Evolutionary conservation across 2,329 filamentous ascomycete species (phyloP).

Genomic region (Didymella lethalis): DNA sequence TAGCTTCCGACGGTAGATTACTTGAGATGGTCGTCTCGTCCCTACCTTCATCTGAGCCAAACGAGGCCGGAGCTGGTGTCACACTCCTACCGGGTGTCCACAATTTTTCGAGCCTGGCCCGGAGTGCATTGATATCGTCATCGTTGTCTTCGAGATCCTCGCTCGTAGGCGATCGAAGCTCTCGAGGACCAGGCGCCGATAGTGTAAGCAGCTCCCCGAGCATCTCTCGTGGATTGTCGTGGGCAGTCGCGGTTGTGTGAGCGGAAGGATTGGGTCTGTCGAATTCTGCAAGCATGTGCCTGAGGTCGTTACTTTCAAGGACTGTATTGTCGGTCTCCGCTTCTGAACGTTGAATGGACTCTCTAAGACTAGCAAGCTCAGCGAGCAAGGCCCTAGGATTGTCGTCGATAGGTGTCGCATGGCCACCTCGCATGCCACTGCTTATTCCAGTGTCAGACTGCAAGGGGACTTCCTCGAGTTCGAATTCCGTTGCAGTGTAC

Average conservation of each 20-base stretch:
- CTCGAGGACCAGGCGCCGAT: not conserved
- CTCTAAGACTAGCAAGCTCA: not conserved
- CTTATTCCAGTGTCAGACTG: not conserved
- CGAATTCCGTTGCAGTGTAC: not conserved
- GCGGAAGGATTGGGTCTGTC: not conserved
- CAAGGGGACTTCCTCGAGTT: not conserved
- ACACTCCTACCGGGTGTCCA: not conserved
- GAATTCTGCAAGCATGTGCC: constrained; percentile 20
- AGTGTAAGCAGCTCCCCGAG: constrained; percentile 16
- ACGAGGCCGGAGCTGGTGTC: not conserved
- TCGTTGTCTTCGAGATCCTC: constrained; percentile 6
- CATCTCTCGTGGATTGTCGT: constrained; percentile 14
- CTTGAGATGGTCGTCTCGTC: not conserved
- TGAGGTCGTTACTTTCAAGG: not conserved
- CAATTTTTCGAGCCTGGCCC: constrained; percentile 2
- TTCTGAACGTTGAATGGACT: not conserved
- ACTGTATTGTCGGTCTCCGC: not conserved
- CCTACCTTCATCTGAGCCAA: not conserved
- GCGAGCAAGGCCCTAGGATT: not conserved
- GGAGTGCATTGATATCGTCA: constrained; percentile 11
- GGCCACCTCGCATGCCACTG: not conserved
- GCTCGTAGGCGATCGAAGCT: not conserved
- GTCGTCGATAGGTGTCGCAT: not conserved
- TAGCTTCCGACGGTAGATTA: not conserved
- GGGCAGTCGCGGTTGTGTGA: not conserved